Evolutionary conservation across 2,329 filamentous ascomycete genomes (phyloP).

Genomic region (Fusarium newnesense): DNA sequence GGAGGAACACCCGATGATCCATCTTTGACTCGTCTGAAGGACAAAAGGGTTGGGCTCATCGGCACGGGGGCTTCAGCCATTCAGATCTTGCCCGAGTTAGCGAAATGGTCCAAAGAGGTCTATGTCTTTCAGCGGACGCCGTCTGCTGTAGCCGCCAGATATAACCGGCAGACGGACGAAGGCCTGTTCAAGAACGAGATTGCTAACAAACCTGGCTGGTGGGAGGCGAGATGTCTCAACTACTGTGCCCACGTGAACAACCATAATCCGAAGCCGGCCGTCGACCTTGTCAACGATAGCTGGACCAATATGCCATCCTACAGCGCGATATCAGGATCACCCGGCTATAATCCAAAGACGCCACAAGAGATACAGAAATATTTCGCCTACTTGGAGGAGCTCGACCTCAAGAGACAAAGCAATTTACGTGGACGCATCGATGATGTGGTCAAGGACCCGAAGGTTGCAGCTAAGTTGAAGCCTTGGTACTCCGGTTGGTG

Average conservation of each 20-base stretch:
- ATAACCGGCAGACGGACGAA: not conserved
- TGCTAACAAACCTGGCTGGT: not conserved
- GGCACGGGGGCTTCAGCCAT: not conserved
- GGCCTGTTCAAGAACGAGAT: not conserved
- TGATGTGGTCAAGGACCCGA: not conserved
- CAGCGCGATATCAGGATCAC: not conserved
- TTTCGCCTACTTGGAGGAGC: not conserved
- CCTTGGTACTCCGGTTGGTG: not conserved
- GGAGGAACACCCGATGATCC: not conserved
- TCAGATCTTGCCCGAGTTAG: not conserved
- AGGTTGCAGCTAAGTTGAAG: not conserved
- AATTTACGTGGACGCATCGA: not conserved
- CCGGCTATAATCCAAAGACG: not conserved
- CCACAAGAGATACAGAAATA: not conserved
- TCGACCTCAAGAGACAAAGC: not conserved
- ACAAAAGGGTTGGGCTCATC: not conserved
- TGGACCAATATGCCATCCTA: not conserved
- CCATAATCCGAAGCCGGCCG: not conserved
- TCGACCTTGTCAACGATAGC: not conserved
- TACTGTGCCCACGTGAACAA: not conserved
- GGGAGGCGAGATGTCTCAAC: not conserved
- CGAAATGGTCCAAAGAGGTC: not conserved
- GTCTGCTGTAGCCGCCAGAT: not conserved
- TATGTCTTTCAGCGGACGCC: not conserved
- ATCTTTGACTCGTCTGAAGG: not conserved